Evolutionary conservation across 2,329 filamentous ascomycete species (phyloP).

Genomic region (Apiospora koreana): DNA sequence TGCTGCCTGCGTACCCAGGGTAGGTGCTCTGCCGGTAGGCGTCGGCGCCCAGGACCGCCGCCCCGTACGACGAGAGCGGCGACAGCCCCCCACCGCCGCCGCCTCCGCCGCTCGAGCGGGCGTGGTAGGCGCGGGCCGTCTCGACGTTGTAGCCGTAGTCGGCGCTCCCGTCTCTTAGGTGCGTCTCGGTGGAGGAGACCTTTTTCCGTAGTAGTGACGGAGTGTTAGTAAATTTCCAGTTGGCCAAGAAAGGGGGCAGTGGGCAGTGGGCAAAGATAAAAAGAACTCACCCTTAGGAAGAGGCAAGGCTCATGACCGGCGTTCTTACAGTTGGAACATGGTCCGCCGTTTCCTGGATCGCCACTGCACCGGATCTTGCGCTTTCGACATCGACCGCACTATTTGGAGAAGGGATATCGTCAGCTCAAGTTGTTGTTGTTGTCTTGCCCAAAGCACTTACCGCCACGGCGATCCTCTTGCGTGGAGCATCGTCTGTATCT

Average conservation of each 20-base stretch:
- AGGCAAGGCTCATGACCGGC: slow-evolving; percentile 72
- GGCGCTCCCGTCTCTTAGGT: slow-evolving; percentile 29
- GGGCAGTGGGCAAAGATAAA: not conserved
- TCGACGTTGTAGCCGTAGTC: slow-evolving; percentile 40
- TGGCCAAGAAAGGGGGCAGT: no score
- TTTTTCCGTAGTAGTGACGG: slow-evolving; percentile 19
- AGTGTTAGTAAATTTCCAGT: no score
- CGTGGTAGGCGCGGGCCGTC: slow-evolving; percentile 35
- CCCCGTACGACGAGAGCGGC: slow-evolving; percentile 35
- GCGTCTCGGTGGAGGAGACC: slow-evolving; percentile 41
- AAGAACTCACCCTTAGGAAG: slow-evolving; percentile 71
- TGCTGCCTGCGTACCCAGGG: slow-evolving; percentile 27
- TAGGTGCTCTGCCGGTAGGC: slow-evolving; percentile 36
- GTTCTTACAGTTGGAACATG: slow-evolving; percentile 81
- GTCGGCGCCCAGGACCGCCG: slow-evolving; percentile 36
- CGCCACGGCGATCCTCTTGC: slow-evolving; percentile 61
- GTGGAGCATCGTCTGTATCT: slow-evolving; percentile 45
- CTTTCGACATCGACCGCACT: slow-evolving; percentile 90
- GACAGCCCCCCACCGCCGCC: slow-evolving; percentile 25
- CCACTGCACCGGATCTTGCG: slow-evolving; percentile 95
- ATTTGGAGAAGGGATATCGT: not conserved
- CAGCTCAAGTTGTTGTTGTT: not conserved
- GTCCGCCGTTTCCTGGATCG: slow-evolving; percentile 71
- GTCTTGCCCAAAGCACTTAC: slow-evolving; percentile 40
- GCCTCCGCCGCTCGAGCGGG: slow-evolving; percentile 25